Percentiles rank a stretch among this genome's conserved stretches.
phyloP scores from a whole-genome alignment of 257 asterid species.

The Primulina tabacum region DNA sequence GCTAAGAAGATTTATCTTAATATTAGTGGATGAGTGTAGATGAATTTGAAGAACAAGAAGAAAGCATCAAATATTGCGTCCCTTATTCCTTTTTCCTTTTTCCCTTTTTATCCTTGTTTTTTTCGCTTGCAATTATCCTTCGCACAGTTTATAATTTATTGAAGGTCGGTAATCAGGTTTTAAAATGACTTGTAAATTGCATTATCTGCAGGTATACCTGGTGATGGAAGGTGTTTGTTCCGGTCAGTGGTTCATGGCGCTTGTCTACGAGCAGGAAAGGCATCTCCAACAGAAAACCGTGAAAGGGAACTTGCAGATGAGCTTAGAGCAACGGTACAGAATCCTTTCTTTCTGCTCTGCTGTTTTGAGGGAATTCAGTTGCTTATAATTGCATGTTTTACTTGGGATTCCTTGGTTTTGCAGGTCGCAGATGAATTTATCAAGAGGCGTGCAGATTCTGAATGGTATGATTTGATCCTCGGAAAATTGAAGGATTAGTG shows the following conservation, averaged over 20 bases:
- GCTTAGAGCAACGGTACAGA: conserved; percentile 55
- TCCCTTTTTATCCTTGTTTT: background rate
- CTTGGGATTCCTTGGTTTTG: conserved; percentile 22
- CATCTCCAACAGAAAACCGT: conserved; percentile 51
- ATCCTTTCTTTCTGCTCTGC: background rate
- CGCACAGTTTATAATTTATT: background rate
- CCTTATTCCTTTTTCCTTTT: background rate
- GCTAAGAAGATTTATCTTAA: background rate
- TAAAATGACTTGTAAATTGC: conserved; percentile 3
- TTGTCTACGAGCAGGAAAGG: conserved; percentile 53
- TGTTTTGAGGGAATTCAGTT: conserved; percentile 12
- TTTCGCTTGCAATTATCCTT: background rate
- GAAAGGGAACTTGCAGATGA: conserved; percentile 72
- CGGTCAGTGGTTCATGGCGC: conserved; percentile 74
- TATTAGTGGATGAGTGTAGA: background rate
- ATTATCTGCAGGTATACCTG: conserved; percentile 56
- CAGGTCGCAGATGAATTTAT: conserved; percentile 71
- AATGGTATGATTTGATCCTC: conserved; percentile 41
- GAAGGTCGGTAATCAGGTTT: background rate
- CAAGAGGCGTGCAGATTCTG: conserved; percentile 62
- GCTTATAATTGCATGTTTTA: conserved; percentile 12
- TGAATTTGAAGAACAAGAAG: background rate
- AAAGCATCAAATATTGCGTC: background rate
- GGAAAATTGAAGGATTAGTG: background rate
- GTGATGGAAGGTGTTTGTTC: conserved; percentile 79